Base-by-base conservation (phyloP, 225 moss, liverwort and hornwort species). In the Pseudisothecium myosuroides region DNA sequence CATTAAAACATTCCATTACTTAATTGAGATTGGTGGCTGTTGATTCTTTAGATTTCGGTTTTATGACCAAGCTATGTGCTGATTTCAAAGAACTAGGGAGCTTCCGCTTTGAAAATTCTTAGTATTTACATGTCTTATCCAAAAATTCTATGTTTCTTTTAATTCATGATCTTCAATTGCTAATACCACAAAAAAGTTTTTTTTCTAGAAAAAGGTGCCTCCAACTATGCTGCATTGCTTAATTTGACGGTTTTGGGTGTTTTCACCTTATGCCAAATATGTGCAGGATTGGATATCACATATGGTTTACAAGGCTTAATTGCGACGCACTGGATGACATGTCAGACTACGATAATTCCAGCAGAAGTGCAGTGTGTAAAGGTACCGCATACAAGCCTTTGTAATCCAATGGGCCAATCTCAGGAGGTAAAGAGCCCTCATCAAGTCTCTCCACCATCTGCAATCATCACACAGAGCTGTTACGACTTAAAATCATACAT, bases 371-470 rank as follows among this genome's bases (percentile, higher is more conserved):
- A 88, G 50, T 76, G 81, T 65, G 84, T 76, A 56, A 74, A 89
- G 65, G 74, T 93, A 97, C 96, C 97, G 92, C 93, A 88, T 95
- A 95, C 89, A 96, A 92, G 91, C 94, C 95, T 92, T 93, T 93
- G 88, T 95, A 97, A 93, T 97, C 97, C 86, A 95, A 88, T 45
- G 95, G 96, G 69, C 96, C 97, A 88, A 96, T 94, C 85, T 97
- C 97, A 63, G 93, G 95, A 86, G 95, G 97, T 84, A 97, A 91
- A 84, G 95, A 95, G 81, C 95, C 97, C 88, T 96, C 96, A 89
- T 97, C 97, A 90, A 97, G 95, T 85, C 94, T 95, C 92, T 97
- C 97, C 90, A 97, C 97, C 97, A 97, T 97, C 96, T 97, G 91
- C 80, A 90, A 92, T 69, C 71, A 49, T 60, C 39, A 88, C 82